A percentile compares a stretch with the other conserved stretches of the same genome.
These are phyloP conservation scores for Starmerella vaccinii DNA, from an alignment of 805 yeast genomes.

Conservation along the genomic window DNA sequence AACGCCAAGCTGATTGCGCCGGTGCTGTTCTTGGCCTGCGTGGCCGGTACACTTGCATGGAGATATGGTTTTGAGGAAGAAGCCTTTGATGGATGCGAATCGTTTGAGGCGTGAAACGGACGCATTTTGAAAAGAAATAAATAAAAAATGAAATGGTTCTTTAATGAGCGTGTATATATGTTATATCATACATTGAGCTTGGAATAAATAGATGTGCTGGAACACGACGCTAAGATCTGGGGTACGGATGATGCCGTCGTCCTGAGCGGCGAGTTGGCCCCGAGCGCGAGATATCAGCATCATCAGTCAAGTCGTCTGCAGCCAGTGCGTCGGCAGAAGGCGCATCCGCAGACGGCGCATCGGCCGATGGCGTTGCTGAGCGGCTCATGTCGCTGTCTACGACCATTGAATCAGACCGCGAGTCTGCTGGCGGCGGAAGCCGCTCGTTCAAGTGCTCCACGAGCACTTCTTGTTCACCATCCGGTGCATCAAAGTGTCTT, in stretches of 20 bases:
- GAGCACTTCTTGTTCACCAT: not conserved
- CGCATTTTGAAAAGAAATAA: no score
- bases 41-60: not conserved
- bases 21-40: not conserved
- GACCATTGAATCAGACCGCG: not conserved
- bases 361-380: not conserved
- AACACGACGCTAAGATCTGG: not conserved
- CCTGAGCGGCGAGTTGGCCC: constrained; percentile 4
- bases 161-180: not conserved
- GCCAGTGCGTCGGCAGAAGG: not conserved
- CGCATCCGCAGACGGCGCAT: not conserved
- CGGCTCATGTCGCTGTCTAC: not conserved
- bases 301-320: not conserved
- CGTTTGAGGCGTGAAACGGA: no score
- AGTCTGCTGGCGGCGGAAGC: not conserved
- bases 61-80: not conserved
- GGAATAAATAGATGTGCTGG: not conserved
- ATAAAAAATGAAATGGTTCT: not conserved
- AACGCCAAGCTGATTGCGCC: not conserved
- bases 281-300: not conserved
- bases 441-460: constrained; percentile 2
- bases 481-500: constrained; percentile 6
- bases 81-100: not conserved
- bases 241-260: constrained; percentile 5
- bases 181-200: not conserved